Evolutionary conservation across 2,329 filamentous ascomycete species (phyloP).

Genomic region (Tetracladium maxilliforme): DNA sequence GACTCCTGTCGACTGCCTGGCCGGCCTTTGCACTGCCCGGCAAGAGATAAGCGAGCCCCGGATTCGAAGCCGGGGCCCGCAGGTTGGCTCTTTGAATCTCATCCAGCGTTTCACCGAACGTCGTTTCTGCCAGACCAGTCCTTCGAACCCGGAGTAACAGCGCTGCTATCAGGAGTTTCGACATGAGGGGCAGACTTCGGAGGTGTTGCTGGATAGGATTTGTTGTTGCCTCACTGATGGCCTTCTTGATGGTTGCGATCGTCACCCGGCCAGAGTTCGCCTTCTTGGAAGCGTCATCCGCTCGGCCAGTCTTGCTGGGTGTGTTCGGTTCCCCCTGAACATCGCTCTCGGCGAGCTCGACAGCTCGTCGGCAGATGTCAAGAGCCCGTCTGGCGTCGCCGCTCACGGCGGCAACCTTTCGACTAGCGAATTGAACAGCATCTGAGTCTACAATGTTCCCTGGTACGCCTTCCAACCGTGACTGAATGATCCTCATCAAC

Average conservation of each 20-base stretch:
- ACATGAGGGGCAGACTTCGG: conserved; percentile 63
- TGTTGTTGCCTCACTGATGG: conserved; percentile 88
- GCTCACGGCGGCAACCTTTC: conserved; percentile 92
- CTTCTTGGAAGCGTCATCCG: conserved; percentile 6
- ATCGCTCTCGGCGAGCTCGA: conserved; percentile 83
- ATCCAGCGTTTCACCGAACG: conserved; percentile 78
- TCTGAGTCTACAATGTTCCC: conserved; percentile 85
- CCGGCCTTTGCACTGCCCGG: too few relatives aligned
- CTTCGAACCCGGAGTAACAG: conserved; percentile 65
- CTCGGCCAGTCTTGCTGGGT: conserved; percentile 36
- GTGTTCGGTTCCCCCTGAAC: conserved; percentile 31
- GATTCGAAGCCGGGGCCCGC: too few relatives aligned
- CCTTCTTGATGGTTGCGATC: conserved; percentile 83
- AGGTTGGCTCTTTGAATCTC: too few relatives aligned
- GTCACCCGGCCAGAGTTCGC: conserved; percentile 58
- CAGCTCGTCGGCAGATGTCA: conserved; percentile 88
- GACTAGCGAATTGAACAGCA: conserved; percentile 87
- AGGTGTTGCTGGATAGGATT: conserved; percentile 86
- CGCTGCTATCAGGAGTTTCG: conserved; percentile 76
- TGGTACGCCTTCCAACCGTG: conserved; percentile 76
- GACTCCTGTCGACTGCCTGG: too few relatives aligned
- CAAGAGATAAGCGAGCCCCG: too few relatives aligned
- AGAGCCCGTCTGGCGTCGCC: conserved; percentile 85
- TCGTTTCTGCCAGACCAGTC: conserved; percentile 75
- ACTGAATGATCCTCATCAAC: conserved; percentile 92